Percentiles rank a stretch among this genome's conserved stretches.
These are phyloP conservation scores for Aspergillus tamarii DNA, from an alignment of 2,329 filamentous ascomycete species.

Conservation along the genomic window DNA sequence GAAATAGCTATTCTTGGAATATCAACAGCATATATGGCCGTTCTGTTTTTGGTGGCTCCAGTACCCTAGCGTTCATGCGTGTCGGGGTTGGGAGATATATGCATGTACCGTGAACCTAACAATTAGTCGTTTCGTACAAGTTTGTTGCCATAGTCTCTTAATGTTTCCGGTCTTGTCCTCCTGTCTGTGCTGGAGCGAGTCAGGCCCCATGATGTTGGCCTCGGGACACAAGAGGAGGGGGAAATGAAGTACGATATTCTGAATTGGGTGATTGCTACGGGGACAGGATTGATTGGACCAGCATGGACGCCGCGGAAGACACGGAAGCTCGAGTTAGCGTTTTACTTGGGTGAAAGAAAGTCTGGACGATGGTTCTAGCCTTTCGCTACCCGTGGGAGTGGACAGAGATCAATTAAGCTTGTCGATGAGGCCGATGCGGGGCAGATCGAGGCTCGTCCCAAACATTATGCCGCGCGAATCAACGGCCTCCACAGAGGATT, in stretches of 20 bases:
- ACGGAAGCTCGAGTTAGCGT: neutral
- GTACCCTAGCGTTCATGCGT: constrained; percentile 10
- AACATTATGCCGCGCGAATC: constrained; percentile 18
- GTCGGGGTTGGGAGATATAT: constrained; percentile 8
- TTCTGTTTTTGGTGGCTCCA: neutral
- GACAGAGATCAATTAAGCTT: constrained; percentile 23
- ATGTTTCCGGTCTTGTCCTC: constrained; percentile 7
- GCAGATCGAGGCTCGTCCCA: constrained; percentile 27
- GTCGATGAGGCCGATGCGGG: constrained; percentile 25
- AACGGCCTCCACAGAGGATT: constrained; percentile 13
- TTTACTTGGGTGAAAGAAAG: neutral
- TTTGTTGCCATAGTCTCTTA: neutral
- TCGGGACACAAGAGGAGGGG: neutral
- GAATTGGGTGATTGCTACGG: constrained; percentile 7
- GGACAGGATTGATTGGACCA: constrained; percentile 10
- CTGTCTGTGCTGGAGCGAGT: constrained; percentile 9
- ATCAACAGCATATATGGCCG: neutral
- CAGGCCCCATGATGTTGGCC: constrained; percentile 1
- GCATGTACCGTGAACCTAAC: constrained; percentile 20
- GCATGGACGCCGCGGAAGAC: constrained; percentile 2
- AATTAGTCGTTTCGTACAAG: constrained; percentile 11
- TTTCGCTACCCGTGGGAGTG: constrained; percentile 12
- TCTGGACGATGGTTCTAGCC: constrained; percentile 1
- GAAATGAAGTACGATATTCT: constrained; percentile 5
- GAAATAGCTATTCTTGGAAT: constrained; percentile 9